phyloP scores from a whole-genome alignment of 2,329 filamentous ascomycete species.

The Beauveria sp. region DNA sequence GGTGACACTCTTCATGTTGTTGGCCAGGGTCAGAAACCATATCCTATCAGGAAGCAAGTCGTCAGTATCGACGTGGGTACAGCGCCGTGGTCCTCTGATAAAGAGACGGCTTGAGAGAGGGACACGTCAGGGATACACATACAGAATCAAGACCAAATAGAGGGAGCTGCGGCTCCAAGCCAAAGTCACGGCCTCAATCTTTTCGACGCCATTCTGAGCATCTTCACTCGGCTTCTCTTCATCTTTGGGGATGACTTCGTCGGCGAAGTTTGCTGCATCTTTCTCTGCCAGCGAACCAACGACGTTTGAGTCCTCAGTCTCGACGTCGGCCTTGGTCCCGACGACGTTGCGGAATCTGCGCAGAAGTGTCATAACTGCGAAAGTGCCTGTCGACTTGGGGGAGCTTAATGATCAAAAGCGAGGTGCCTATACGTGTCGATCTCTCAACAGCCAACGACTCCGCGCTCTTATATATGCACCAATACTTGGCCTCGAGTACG shows the following conservation, averaged over 20 bases:
- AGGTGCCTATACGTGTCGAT: not conserved
- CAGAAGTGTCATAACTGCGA: not conserved
- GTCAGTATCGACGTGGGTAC: not conserved
- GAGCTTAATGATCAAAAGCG: not conserved
- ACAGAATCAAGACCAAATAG: not conserved
- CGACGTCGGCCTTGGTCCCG: not conserved
- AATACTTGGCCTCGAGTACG: too few species aligned
- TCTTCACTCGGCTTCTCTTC: not conserved
- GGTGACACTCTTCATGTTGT: slow-evolving; percentile 2
- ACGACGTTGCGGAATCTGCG: not conserved
- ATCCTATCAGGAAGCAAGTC: not conserved
- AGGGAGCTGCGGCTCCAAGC: not conserved
- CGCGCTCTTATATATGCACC: not conserved
- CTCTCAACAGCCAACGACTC: not conserved
- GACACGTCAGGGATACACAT: not conserved
- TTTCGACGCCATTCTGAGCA: not conserved
- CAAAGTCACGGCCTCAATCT: not conserved
- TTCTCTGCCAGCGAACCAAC: not conserved
- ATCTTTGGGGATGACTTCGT: not conserved
- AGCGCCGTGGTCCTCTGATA: too few species aligned
- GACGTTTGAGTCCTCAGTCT: not conserved
- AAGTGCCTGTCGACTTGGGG: not conserved
- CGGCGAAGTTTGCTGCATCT: not conserved
- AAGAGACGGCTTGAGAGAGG: too few species aligned
- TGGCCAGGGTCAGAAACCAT: slow-evolving; percentile 3